A percentile compares a stretch with the other conserved stretches of the same genome.
Evolutionary conservation across 2,329 filamentous ascomycete species (phyloP).

Genomic region (Venturiaceae sp.): DNA sequence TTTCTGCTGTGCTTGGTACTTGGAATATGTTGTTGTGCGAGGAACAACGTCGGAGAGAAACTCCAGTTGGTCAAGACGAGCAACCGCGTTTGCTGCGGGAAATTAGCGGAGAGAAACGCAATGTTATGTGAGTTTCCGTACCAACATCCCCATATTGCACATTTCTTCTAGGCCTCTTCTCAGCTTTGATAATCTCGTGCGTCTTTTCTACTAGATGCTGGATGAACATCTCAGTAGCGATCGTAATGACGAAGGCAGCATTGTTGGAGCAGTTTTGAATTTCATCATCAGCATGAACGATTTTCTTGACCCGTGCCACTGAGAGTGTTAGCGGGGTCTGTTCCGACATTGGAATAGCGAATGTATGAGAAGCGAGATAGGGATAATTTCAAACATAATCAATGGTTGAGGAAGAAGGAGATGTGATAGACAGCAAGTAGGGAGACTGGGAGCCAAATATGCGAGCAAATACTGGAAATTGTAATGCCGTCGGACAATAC

Average conservation of each 20-base stretch:
- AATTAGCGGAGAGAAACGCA: constrained; percentile 9
- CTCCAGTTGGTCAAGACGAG: constrained; percentile 85
- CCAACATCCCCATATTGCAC: constrained; percentile 94
- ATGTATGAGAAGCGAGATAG: neutral
- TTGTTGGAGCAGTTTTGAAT: constrained; percentile 83
- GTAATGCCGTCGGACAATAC: too few relatives aligned
- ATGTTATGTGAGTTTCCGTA: constrained; percentile 28
- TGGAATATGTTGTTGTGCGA: constrained; percentile 70
- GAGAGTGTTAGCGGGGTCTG: constrained; percentile 10
- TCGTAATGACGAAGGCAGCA: constrained; percentile 84
- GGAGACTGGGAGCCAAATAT: too few relatives aligned
- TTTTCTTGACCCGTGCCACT: constrained; percentile 96
- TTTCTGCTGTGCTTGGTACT: constrained; percentile 52
- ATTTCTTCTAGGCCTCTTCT: constrained; percentile 84
- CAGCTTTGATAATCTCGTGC: constrained; percentile 79
- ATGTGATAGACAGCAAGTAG: neutral
- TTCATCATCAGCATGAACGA: constrained; percentile 80
- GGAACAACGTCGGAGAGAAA: constrained; percentile 89
- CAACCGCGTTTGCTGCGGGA: constrained; percentile 64
- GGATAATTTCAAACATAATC: neutral
- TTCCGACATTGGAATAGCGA: neutral
- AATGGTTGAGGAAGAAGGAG: neutral
- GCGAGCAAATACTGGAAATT: too few relatives aligned
- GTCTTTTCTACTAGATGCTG: constrained; percentile 80
- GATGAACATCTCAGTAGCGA: constrained; percentile 93